Conservation (phyloP, 164 flowering plant species). For the Liquidambar formosana region DNA sequence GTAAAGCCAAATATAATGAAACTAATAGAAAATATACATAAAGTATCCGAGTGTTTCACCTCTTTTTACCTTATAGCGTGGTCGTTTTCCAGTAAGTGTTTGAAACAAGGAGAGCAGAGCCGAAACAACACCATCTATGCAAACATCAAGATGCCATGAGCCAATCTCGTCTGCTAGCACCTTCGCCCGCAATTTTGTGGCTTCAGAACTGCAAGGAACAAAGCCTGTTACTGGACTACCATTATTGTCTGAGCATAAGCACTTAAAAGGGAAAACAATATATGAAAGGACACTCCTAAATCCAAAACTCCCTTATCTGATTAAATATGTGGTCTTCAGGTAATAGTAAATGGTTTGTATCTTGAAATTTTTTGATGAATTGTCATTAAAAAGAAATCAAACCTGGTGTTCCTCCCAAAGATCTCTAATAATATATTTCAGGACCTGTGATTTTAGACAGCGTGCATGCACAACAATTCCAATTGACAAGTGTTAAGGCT, state of each 20-base stretch:
- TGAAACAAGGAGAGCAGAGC: slow-evolving; percentile 78
- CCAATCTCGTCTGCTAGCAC: slow-evolving; percentile 89
- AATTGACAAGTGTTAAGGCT: not conserved
- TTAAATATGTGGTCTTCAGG: too few relatives aligned
- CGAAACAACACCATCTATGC: slow-evolving; percentile 80
- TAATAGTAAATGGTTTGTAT: not conserved
- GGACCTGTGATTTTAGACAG: not conserved
- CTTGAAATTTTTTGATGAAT: not conserved
- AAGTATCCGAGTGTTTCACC: not conserved
- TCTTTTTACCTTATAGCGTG: slow-evolving; percentile 73
- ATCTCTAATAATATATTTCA: not conserved
- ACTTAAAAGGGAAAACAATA: not conserved
- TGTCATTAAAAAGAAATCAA: not conserved
- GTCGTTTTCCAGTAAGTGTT: slow-evolving; percentile 86
- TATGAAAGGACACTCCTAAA: not conserved
- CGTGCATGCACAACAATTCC: not conserved
- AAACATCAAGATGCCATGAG: slow-evolving; percentile 91
- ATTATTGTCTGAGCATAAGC: not conserved
- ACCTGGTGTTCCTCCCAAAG: not conserved
- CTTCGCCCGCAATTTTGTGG: slow-evolving; percentile 74
- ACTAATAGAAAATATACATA: not conserved
- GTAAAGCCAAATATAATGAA: not conserved
- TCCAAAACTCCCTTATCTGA: not conserved
- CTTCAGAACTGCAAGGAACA: slow-evolving; percentile 67
- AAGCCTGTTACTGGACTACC: slow-evolving; percentile 9